A percentile compares a stretch with the other conserved stretches of the same genome.
phyloP scores from a whole-genome alignment of 1,284 basidiomycete genomes.

The Ustilago xerochloae region DNA sequence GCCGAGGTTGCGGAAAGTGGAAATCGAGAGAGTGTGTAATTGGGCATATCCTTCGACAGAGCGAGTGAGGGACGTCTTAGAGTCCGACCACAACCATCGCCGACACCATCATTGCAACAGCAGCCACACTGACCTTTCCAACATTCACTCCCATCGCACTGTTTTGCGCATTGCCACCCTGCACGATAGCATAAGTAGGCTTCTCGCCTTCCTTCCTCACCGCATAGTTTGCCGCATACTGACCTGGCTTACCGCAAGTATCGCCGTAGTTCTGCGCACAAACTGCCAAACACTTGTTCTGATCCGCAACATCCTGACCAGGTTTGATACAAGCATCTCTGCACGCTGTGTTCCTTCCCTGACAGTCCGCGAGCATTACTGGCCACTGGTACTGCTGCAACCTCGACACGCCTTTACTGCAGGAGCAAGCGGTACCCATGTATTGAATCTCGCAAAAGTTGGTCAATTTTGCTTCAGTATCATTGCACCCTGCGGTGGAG shows the following conservation, averaged over 20 bases:
- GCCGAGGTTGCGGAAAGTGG: too few species aligned
- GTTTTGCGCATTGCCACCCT: constrained; percentile 51
- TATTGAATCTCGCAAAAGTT: constrained; percentile 64
- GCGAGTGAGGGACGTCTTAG: constrained; percentile 5
- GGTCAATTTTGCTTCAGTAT: constrained; percentile 34
- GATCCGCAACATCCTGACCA: constrained; percentile 40
- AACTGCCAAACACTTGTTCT: constrained; percentile 45
- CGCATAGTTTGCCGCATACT: constrained; percentile 62
- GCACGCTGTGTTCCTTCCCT: constrained; percentile 54
- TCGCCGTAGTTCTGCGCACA: constrained; percentile 53
- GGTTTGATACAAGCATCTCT: constrained; percentile 53
- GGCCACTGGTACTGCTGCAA: constrained; percentile 66
- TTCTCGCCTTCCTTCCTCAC: constrained; percentile 52
- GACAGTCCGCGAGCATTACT: constrained; percentile 62
- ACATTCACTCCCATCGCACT: constrained; percentile 7
- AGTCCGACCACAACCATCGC: constrained; percentile 11
- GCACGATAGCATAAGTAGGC: constrained; percentile 53
- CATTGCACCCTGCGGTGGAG: constrained; percentile 55
- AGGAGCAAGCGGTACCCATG: constrained; percentile 59
- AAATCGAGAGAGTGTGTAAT: background rate
- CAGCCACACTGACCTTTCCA: constrained; percentile 9
- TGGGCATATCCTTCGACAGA: background rate
- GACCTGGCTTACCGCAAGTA: constrained; percentile 58
- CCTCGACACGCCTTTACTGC: constrained; percentile 50
- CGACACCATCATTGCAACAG: constrained; percentile 11